phyloP scores from a whole-genome alignment of 148 eudicot species.

The Nepenthes mirabilis region DNA sequence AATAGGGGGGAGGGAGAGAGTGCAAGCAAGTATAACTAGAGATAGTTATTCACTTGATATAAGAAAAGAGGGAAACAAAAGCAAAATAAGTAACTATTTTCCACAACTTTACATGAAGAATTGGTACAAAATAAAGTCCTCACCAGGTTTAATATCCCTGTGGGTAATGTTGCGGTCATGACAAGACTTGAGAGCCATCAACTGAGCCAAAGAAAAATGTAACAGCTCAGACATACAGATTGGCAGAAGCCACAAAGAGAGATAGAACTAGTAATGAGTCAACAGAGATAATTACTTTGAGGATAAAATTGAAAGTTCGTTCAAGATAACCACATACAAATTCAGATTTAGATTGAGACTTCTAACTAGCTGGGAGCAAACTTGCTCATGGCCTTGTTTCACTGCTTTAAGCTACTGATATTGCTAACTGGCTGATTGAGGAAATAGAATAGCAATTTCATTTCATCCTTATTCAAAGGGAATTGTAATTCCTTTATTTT shows the following conservation, averaged over 20 bases:
- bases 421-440: too few relatives aligned
- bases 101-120: neutral
- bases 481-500: too few relatives aligned
- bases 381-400: too few relatives aligned
- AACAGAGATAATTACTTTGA: neutral
- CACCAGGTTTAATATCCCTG: slow-evolving; percentile 99
- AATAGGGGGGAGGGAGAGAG: too few relatives aligned
- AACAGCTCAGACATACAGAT: slow-evolving; percentile 1
- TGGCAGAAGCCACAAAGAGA: neutral
- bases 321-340: too few relatives aligned
- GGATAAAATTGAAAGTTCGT: neutral
- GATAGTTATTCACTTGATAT: too few relatives aligned
- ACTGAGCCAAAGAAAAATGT: slow-evolving; percentile 26
- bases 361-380: too few relatives aligned
- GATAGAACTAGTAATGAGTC: neutral
- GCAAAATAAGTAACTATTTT: neutral
- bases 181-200: slow-evolving; percentile 90
- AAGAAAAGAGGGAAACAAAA: neutral
- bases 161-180: slow-evolving; percentile 93
- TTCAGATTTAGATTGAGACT: too few relatives aligned
- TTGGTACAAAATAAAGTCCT: slow-evolving; percentile 10
- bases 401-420: too few relatives aligned
- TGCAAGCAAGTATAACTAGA: too few relatives aligned
- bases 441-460: too few relatives aligned
- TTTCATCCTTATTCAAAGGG: too few relatives aligned